Evolutionary conservation across 176 grass and related monocot genomes (phyloP), one percentile per base, ranked within the genome.

Genomic region (Elaeis guineensis): DNA sequence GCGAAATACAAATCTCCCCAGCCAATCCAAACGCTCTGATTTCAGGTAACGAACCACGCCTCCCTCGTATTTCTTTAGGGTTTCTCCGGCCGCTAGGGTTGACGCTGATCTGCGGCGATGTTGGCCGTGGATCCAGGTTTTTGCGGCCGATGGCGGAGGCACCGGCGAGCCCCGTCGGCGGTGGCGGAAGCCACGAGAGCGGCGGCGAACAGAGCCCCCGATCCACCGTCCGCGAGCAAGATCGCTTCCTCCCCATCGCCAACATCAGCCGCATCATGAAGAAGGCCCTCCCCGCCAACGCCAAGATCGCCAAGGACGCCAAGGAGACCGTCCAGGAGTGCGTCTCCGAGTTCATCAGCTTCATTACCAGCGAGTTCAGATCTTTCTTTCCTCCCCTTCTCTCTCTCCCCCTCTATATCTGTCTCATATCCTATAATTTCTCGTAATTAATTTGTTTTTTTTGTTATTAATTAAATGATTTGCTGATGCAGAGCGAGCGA

Each of bases 231-330:
- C 56, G 82, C 69, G 94, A 99, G 77, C 94, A 99, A 80, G 94
- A 99, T 74, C 57, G 94, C 21, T 99, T 93, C 72, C 80, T 99
- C 24, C 94, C 94, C 52, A 99, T 99, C 83, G 94, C 94, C 51
- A 99, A 99, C 79, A 99, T 99, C 78, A 99, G 94, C 82, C 82
- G 94, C 30, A 93, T 99, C 82, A 99, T 99, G 94, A 99, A 99
- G 79, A 99, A 99, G 85, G 94, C 88, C 26, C 79, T 99, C 17
- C 94, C 94, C 22, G 88, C 94, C 23, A 99, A 99, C 83, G 88
- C 85, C 32, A 99, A 99, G 82, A 99, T 99, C 69, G 94, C 94
- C 32, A 99, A 99, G 70, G 94, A 99, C 78, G 88, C 88, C 29
- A 99, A 99, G 82, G 94, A 99, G 72, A 99, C 81, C 12, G 71